Base-by-base conservation (phyloP, 2,329 filamentous ascomycete genomes). In the Pezicula carpinea region DNA sequence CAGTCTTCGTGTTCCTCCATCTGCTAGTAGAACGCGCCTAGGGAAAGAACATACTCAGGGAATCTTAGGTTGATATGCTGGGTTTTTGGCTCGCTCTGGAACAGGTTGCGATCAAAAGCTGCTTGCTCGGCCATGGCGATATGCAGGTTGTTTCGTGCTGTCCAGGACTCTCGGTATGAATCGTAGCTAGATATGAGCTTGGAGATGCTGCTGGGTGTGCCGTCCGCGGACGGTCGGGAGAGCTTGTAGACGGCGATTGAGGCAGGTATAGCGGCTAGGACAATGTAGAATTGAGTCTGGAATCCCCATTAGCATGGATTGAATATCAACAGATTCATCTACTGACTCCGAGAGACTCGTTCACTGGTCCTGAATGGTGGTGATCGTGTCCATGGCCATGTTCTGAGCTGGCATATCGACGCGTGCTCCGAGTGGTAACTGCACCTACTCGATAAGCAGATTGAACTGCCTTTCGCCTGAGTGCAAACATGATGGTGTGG, bases 91-190 rank as follows among this genome's bases (percentile, higher is more conserved):
- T 66, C 64, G 49, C 66, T 70, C 23, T 73, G 69, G 62, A 84
- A 83, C 55, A 86, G 63, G 55, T 82, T 77, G 51, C 78, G 69
- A 62, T 87, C 82, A 43, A 71, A 67, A 31, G 77, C 82, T 19
- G 81, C 82, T 66, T 79, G 76, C 69, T 85, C 80, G 53, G 84
- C 67, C 54, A 77, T 74, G 49, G 71, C 69, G 10, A 77, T 79
- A 64, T 83, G 82, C 43, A 83, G 60, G 46, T 75, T 73, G 60
- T 84, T 85, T 56, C 74, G 71, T 55, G 72, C 67, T 45, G 74
- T 74, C 65, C 73, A 79, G 35, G 68, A 62, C 49, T 77, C 72
- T 57, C 78, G 70, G 48, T 72, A 73, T 18, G 74, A 66, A 31
- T 72, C 71, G 64, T 77, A 83, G 55, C 73, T 73, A 54, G 74